Evolutionary conservation across 495 filamentous ascomycete species (phyloP), one percentile per base, ranked within the genome.

Genomic region (Penicillium atrosanguineum): DNA sequence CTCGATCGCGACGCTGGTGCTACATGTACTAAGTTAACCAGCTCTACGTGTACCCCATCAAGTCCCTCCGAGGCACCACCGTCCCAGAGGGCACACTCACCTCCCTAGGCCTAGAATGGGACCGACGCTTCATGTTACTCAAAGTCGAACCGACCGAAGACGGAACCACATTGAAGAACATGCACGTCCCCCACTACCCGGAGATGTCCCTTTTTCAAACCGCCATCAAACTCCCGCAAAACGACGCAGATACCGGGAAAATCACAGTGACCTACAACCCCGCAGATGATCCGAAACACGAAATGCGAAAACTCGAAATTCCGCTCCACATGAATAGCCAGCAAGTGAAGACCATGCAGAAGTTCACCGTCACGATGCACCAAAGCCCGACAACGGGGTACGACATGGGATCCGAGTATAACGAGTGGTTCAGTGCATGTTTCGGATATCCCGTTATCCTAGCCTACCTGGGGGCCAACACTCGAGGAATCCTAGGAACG

Each of bases 11-110:
- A 16, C 34, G 4, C 21, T 11, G 19, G 37, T 6, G 1, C 31
- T 14, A 2, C 46, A 48, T 15, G 8, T 6, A 44, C 37, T 44
- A 39, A 41, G 34, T 7, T 40, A n/a, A 49, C 14, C 61, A 94
- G 87, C 78, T 97, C 29, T 94, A 89, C 70, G 77, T 88, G 39
- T 95, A 96, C 65, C 91, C 92, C 50, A 88, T 97, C 74, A 97
- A 96, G 63, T 90, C 86, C 3, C 79, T 96, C 1, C 83, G 87
- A 6, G 83, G 80, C 6, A 81, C 88, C 26, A 51, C 77, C 23
- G 65, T 96, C 34, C 41, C 71, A 3, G 61, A 73, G 19, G 79
- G 87, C 11, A 54, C 70, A 7, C 63, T 92, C 31, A 85, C 83
- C 1, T 68, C 76, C n/a, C 78, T 83, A 55, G 91, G 91, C 12